phyloP scores from a whole-genome alignment of 2,329 filamentous ascomycete genomes.

The Polytolypa hystricis region DNA sequence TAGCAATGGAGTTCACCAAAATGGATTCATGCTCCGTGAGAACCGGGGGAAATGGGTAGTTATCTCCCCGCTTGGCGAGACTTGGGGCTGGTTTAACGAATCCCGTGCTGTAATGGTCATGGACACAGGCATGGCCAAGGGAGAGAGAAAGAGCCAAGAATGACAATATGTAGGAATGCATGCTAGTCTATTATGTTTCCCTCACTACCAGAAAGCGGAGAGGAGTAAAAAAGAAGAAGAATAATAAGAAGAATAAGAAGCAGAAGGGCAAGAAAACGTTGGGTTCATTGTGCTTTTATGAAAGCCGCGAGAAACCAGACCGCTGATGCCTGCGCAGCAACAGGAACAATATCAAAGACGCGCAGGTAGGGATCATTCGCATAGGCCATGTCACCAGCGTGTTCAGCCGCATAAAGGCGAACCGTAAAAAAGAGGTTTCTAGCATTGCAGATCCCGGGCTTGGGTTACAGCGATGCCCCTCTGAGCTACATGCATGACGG shows the following conservation, averaged over 20 bases:
- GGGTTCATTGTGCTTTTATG: background rate
- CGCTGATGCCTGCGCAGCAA: no score
- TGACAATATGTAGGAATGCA: conserved; percentile 7
- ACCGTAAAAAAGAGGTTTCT: no score
- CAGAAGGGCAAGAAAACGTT: background rate
- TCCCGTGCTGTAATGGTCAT: conserved; percentile 3
- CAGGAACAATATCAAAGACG: no score
- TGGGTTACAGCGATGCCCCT: no score
- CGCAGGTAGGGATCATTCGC: no score
- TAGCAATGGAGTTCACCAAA: conserved; percentile 19
- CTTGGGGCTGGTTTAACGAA: conserved; percentile 8
- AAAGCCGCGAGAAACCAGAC: background rate
- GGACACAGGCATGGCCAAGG: conserved; percentile 11
- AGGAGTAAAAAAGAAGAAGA: no score
- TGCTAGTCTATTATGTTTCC: conserved; percentile 8
- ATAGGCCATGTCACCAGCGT: no score
- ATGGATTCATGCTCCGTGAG: conserved; percentile 19
- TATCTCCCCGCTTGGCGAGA: conserved; percentile 14
- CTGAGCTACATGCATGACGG: no score
- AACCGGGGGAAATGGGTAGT: conserved; percentile 14
- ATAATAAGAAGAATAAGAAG: background rate
- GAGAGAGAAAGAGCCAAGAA: conserved; percentile 10
- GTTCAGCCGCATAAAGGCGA: no score
- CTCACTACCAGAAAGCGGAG: no score
- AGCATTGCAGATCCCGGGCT: no score